Evolutionary conservation across 2,329 filamentous ascomycete genomes (phyloP).

Genomic region (Penicillium sp.): DNA sequence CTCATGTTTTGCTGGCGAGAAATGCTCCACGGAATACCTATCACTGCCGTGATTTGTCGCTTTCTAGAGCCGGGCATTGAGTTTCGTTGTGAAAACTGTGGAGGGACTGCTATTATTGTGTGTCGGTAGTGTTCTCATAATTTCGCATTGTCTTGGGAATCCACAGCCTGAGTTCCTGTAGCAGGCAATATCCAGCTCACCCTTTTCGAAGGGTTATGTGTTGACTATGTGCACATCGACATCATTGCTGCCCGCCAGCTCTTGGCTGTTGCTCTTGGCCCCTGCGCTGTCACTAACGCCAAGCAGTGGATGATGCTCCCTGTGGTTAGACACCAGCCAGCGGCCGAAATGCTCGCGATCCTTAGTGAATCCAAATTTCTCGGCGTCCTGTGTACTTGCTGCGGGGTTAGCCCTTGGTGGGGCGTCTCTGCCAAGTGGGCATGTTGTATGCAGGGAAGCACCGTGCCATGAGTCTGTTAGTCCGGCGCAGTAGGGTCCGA

Average conservation of each 20-base stretch:
- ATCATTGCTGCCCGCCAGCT: neutral
- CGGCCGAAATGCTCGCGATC: neutral
- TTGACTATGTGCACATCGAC: neutral
- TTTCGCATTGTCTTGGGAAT: neutral
- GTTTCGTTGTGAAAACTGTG: neutral
- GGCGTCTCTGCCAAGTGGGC: slow-evolving; percentile 9
- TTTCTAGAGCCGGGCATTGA: neutral
- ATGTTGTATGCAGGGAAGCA: slow-evolving; percentile 6
- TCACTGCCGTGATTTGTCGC: slow-evolving; percentile 3
- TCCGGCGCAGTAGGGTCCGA: neutral
- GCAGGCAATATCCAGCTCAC: neutral
- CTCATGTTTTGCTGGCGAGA: neutral
- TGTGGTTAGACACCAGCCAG: slow-evolving; percentile 7
- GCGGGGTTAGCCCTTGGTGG: slow-evolving; percentile 19
- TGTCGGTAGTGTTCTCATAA: neutral
- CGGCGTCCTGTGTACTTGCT: slow-evolving; percentile 11
- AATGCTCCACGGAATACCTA: slow-evolving; percentile 3
- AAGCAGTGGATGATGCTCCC: slow-evolving; percentile 11
- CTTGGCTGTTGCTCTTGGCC: slow-evolving; percentile 12
- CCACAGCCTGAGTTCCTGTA: neutral
- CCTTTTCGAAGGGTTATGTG: neutral
- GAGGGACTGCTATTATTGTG: neutral
- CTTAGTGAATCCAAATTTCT: slow-evolving; percentile 4
- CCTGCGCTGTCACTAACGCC: slow-evolving; percentile 9
- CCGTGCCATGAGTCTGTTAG: neutral